phyloP scores from a whole-genome alignment of 116 monocot genomes.

The Posidonia oceanica region DNA sequence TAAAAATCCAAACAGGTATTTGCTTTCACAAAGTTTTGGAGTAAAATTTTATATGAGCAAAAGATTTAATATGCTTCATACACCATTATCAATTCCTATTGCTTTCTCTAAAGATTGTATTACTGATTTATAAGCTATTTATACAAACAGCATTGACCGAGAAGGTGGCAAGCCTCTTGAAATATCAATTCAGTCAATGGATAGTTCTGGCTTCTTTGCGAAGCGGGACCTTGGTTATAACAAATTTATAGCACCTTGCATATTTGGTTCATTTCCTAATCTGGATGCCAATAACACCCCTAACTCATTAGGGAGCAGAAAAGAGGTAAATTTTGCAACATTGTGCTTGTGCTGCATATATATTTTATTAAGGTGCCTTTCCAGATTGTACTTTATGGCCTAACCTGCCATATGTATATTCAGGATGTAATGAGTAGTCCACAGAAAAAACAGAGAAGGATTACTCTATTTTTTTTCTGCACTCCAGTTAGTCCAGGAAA shows the following conservation, averaged over 20 bases:
- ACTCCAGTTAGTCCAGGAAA: constrained; percentile 79
- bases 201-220: constrained; percentile 43
- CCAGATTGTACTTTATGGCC: not conserved
- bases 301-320: constrained; percentile 10
- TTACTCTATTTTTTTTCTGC: constrained; percentile 62
- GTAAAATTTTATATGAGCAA: not conserved
- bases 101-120: constrained; percentile 2
- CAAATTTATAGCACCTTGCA: constrained; percentile 65
- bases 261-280: constrained; percentile 27
- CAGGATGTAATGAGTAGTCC: constrained; percentile 19
- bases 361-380: not conserved
- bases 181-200: constrained; percentile 36
- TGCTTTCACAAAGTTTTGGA: not conserved
- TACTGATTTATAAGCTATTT: constrained; percentile 4
- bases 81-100: not conserved
- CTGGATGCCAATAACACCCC: constrained; percentile 2
- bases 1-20: constrained; percentile 14
- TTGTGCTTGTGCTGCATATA: not conserved
- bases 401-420: not conserved
- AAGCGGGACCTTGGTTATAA: constrained; percentile 20
- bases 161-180: constrained; percentile 79
- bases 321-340: constrained; percentile 23
- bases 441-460: constrained; percentile 19
- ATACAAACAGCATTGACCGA: constrained; percentile 23
- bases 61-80: not conserved